Base-by-base conservation (phyloP, 345 rosid genomes). In the Pseudoturritis turrita region DNA sequence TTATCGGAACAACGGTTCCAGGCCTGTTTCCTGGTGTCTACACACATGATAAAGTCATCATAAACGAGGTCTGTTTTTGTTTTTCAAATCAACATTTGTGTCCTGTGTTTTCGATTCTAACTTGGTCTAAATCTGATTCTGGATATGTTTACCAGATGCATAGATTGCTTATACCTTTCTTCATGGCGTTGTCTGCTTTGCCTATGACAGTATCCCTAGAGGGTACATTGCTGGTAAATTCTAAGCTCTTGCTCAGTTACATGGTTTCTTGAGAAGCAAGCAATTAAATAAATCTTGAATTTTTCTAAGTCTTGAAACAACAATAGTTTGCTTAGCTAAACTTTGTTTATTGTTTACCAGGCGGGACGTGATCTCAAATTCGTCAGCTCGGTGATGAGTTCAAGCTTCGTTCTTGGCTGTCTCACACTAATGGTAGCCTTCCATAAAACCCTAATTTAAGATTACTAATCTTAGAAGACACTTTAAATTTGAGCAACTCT, bases 351-450 rank as follows among this genome's bases (percentile, higher is more conserved):
- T 65, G 65, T 54, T 53, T 28, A 37, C 4, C 83, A 95, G 96
- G 98, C 98, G 0, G 85, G 90, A 58, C 84, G 89, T 62, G 98
- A 94, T 71, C 89, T 89, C 26, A 85, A 72, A 80, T 94, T 80
- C 39, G 74, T 89, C 18, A 85, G 97, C 77, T 55, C 83, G 35
- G 77, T 91, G 15, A 88, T 86, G 89, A 81, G 76, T 2, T 88
- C 87, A 65, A 88, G 96, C 82, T 81, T 85, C 60, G 76, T 76
- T 15, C 47, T 88, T 68, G 91, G 89, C 35, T 78, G 81, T 52
- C 78, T 94, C n/a, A 54, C 80, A 18, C 74, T 88, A 28, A 65
- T 78, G 91, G 98, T 94, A 14, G 31, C 61, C n/a, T 64, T 55
- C 43, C 51, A 58, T 40, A 58, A n/a, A 53, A 33, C 17, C 43